Evolutionary conservation across 768 basidiomycete genomes (phyloP).

Genomic region (Termitomyces sp.): DNA sequence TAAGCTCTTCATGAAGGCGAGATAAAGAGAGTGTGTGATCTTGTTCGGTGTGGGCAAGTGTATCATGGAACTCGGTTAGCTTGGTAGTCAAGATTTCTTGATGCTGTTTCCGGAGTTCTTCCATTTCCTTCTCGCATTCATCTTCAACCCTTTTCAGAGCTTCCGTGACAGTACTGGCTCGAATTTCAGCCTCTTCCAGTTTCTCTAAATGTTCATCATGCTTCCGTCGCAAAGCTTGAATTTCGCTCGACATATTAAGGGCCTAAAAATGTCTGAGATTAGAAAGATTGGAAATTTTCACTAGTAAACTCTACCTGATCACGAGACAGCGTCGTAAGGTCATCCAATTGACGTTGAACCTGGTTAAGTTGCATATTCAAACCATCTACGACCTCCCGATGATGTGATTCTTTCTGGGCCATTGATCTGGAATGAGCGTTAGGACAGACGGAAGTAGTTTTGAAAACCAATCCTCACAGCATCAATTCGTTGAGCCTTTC

Average conservation of each 20-base stretch:
- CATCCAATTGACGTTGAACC: slow-evolving; percentile 77
- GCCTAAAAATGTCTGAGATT: slow-evolving; percentile 36
- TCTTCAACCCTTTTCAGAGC: slow-evolving; percentile 23
- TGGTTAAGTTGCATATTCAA: slow-evolving; percentile 63
- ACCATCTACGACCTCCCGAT: slow-evolving; percentile 73
- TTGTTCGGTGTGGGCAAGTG: slow-evolving; percentile 42
- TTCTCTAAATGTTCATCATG: slow-evolving; percentile 46
- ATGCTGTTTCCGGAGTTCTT: slow-evolving; percentile 34
- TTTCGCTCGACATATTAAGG: slow-evolving; percentile 83
- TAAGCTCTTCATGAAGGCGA: slow-evolving; percentile 38
- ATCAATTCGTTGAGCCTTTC: slow-evolving; percentile 87
- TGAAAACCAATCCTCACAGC: slow-evolving; percentile 51
- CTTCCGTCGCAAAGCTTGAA: slow-evolving; percentile 65
- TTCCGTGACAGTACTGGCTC: slow-evolving; percentile 48
- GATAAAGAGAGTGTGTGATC: slow-evolving; percentile 40
- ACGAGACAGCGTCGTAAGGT: slow-evolving; percentile 71
- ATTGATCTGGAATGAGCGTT: slow-evolving; percentile 60
- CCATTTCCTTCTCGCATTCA: slow-evolving; percentile 34
- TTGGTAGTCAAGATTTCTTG: slow-evolving; percentile 21
- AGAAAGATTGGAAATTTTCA: not conserved
- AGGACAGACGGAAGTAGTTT: slow-evolving; percentile 1
- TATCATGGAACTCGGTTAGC: slow-evolving; percentile 29
- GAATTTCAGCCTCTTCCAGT: slow-evolving; percentile 51
- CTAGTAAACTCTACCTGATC: slow-evolving; percentile 60
- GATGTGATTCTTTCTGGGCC: slow-evolving; percentile 94